Evolutionary conservation across 108 stramenopile species (phyloP), one percentile per base, ranked within the genome.

Genomic region (Fistulifera pelliculosa): DNA sequence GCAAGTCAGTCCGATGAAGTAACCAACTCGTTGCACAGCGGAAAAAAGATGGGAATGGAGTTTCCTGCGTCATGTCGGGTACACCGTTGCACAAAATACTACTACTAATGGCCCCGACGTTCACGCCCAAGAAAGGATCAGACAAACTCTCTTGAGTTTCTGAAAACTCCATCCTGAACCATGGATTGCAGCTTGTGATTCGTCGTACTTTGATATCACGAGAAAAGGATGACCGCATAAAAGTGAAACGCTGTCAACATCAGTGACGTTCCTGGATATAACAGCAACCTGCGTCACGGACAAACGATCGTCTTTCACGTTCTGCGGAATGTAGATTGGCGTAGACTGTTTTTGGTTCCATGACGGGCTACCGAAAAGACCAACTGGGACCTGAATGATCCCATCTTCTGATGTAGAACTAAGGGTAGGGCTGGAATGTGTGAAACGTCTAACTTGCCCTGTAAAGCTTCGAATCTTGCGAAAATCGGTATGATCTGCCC

Each of bases 1-100:
- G 84, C 23, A 90, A 68, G 2, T 59, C 43, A 24, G 63, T 58
- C 18, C 84, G 67, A n/a, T 68, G 55, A 41, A 64, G 47, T 6
- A 90, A 67, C 84, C 81, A 90, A 51, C 69, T 71, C n/a, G 83
- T 51, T 17, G 73, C 82, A 59, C 88, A 90, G 22, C 69, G 73
- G 45, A 65, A 79, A 41, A 69, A 79, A 11, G 73, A 74, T 13
- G 78, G 73, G 35, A 53, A 65, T 8, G 22, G 52, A 22, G 49
- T 38, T 35, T 23, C 21, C n/a, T 41, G 21, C 48, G 25, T 10
- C 5, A 47, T 49, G 14, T 58, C 22, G 47, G 27, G 15, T 58
- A 24, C 22, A 21, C 25, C 48, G 49, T 54, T 31, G 54, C 62
- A 64, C 23, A 18, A 13, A 14, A 55, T 35, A 12, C 18, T 16